phyloP scores from a whole-genome alignment of 2,329 filamentous ascomycete species.

The Colletotrichum limetticola region DNA sequence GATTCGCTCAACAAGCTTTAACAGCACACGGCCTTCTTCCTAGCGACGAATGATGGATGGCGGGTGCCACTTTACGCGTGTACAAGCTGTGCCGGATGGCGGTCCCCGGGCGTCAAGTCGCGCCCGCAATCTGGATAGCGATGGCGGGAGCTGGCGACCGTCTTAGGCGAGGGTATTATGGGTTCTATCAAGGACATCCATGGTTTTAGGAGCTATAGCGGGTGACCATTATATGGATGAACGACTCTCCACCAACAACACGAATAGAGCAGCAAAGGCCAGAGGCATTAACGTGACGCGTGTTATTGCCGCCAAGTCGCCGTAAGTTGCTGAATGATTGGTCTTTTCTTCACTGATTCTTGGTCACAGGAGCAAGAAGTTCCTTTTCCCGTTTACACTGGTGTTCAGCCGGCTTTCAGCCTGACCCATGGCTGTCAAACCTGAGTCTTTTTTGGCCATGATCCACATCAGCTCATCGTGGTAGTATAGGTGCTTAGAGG shows the following conservation, averaged over 20 bases:
- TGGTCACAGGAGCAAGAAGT: not conserved
- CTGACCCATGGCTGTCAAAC: not conserved
- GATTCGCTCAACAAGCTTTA: slow-evolving; percentile 28
- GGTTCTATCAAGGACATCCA: slow-evolving; percentile 26
- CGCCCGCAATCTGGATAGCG: slow-evolving; percentile 11
- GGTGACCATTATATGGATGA: slow-evolving; percentile 38
- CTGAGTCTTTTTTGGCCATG: not conserved
- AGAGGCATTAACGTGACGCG: slow-evolving; percentile 41
- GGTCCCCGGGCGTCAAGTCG: slow-evolving; percentile 8
- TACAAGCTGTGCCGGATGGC: slow-evolving; percentile 17
- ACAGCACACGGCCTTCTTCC: slow-evolving; percentile 14
- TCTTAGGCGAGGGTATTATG: slow-evolving; percentile 15
- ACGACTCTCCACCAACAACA: slow-evolving; percentile 15
- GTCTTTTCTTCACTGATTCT: not conserved
- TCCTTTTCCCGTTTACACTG: slow-evolving; percentile 1
- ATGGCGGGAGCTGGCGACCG: slow-evolving; percentile 29
- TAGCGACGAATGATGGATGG: slow-evolving; percentile 12
- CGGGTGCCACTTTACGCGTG: slow-evolving; percentile 40
- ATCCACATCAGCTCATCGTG: slow-evolving; percentile 15
- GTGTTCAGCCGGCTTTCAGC: slow-evolving; percentile 14
- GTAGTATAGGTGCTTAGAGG: not conserved
- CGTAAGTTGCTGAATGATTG: slow-evolving; percentile 15
- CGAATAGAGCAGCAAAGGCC: slow-evolving; percentile 13
- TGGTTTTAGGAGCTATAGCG: slow-evolving; percentile 27
- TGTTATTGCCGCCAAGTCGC: slow-evolving; percentile 33